Base-by-base conservation (phyloP, 129 eudicot species). In the Flaveria trinervia region DNA sequence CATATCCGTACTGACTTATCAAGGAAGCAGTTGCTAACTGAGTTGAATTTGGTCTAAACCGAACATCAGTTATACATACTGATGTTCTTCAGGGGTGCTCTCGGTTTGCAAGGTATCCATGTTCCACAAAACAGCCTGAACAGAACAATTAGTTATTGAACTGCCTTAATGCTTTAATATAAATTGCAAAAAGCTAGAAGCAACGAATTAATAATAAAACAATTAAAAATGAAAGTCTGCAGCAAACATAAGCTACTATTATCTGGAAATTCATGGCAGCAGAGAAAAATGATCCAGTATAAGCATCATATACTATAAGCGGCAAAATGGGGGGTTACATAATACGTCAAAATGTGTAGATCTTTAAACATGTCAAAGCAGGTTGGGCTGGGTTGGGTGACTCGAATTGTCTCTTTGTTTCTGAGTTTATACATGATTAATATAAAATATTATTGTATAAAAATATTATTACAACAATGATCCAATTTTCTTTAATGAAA, bases 61-160 rank as follows among this genome's bases (percentile, higher is more conserved):
- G 89, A 51, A 94, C 88, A 86, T 94, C 98, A 3, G 97, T 89
- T 26, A 94, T 91, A 94, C 75, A 65, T 61, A 79, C 20, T 87
- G 91, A 81, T 94, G 98, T 68, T 94, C 98, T 75, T 94, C 98
- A 12, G 97, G 96, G 20, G 98, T 94, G 80, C 85, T 82, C 90
- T 94, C 93, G 9, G 90, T 91, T 86, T 83, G 90, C 78, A 91
- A 79, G 73, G 91, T 94, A 59, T 90, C 93, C 98, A 94, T 94
- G 81, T 94, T 94, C 98, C 98, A 94, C 70, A 94, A 85, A 70
- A 94, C 89, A 84, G 97, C 97, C 98, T 94, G 77, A 72, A 67
- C 54, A 75, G 46, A 51, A 5, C 11, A 75, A 59, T 11, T 49
- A 69, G 52, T 25, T 60, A 68, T 74, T 70, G 25, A 49, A 49